Base-by-base conservation (phyloP, 2,329 filamentous ascomycete species). In the Cladophialophora chaetospira region DNA sequence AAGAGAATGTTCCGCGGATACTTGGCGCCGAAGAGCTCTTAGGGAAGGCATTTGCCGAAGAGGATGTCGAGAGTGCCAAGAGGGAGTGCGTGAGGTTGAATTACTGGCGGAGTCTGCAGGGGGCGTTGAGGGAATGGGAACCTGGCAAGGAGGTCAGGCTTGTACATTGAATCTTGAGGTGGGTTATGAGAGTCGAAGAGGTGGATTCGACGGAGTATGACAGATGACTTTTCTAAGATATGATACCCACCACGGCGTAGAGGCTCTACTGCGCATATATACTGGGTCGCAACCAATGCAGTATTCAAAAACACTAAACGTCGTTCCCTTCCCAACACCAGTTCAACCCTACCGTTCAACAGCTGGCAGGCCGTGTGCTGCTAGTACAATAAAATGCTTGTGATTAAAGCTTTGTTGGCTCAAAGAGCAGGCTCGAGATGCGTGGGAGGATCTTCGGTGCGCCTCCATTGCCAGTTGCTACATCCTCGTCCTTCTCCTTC, bases 101-200 rank as follows among this genome's bases (percentile, higher is more conserved):
- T 71, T 97, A 97, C 77, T 97, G 93, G 93, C 82, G 88, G 54
- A 96, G 92, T 73, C 87, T 97, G 60, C 82, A 85, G 61, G 88
- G 95, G 72, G 88, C 86, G 44, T 76, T 97, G 68, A 79, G 88
- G 69, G 83, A 86, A 61, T 97, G 93, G 92, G 91, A 96, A 78
- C 84, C 79, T 67, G 92, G 91, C 4, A 87, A 84, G 75, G 69
- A 79, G 62, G 78, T 84, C 55, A 73, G 80, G 43, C 65, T 85
- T 64, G 72, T 80, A 60, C 82, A 85, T 74, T 85, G 70, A 75
- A 15, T 11, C 1, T 28, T 21, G n/a, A n/a, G n/a, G n/a, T n/a
- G n/a, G n/a, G n/a, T n/a, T n/a, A n/a, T n/a, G n/a, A n/a, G n/a
- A n/a, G 36, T 11, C 11, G 23, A 21, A 10, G 36, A 40, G 36